Evolutionary conservation across 2,329 filamentous ascomycete species (phyloP).

Genomic region (Colletotrichum agaves): DNA sequence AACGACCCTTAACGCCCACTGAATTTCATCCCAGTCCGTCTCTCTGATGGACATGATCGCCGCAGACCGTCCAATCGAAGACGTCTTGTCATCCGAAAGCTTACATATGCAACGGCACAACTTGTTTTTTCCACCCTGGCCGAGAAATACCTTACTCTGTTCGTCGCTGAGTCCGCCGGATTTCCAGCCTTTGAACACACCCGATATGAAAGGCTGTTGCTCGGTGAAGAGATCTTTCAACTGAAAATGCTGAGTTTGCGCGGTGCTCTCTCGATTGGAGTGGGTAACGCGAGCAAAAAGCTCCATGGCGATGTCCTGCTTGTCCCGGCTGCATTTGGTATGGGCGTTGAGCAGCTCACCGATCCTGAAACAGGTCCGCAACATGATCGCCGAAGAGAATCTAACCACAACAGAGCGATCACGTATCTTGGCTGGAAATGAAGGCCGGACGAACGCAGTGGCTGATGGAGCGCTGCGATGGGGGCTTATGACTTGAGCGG

Average conservation of each 20-base stretch:
- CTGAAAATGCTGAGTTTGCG: conserved; percentile 69
- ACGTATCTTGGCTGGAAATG: conserved; percentile 60
- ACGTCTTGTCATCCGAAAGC: not conserved
- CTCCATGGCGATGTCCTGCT: conserved; percentile 63
- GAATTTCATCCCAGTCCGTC: conserved; percentile 34
- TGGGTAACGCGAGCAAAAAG: conserved; percentile 70
- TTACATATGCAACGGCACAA: conserved; percentile 36
- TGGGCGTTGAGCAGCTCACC: conserved; percentile 67
- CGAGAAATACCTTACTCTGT: conserved; percentile 12
- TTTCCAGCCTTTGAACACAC: conserved; percentile 27
- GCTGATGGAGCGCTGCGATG: not conserved
- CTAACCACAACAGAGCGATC: conserved; percentile 66
- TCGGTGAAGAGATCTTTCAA: conserved; percentile 72
- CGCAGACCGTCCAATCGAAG: conserved; percentile 18
- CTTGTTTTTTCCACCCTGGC: not conserved
- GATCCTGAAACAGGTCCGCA: conserved; percentile 72
- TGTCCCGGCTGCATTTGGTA: conserved; percentile 43
- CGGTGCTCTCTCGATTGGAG: conserved; percentile 63
- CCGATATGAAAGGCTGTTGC: conserved; percentile 58
- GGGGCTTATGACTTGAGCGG: conserved; percentile 39
- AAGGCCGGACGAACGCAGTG: conserved; percentile 57
- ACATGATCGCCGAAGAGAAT: conserved; percentile 55
- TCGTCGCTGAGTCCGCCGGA: conserved; percentile 1
- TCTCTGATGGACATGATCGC: conserved; percentile 30
- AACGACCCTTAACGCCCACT: conserved; percentile 17